A percentile compares a stretch with the other conserved stretches of the same genome.
Evolutionary conservation across 352 stramenopile species (phyloP).

Genomic region (Globisporangium carolinianum): DNA sequence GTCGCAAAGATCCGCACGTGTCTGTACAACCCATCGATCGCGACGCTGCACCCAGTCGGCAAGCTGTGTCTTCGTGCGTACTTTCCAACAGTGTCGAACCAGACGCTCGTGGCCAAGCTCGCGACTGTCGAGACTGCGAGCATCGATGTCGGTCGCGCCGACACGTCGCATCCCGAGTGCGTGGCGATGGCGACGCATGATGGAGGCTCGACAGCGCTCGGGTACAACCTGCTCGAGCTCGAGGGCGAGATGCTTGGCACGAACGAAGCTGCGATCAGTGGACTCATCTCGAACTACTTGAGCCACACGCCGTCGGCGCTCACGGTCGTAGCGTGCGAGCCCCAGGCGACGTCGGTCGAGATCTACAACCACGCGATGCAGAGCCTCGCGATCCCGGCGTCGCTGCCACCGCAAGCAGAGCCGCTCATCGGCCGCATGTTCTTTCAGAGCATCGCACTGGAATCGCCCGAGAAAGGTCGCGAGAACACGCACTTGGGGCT

Average conservation of each 20-base stretch:
- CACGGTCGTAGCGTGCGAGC: constrained; percentile 52
- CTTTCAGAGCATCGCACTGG: constrained; percentile 48
- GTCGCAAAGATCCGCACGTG: constrained; percentile 73
- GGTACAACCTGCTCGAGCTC: constrained; percentile 71
- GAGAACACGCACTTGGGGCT: constrained; percentile 43
- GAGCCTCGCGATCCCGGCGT: constrained; percentile 55
- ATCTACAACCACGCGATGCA: constrained; percentile 73
- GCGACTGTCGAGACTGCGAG: constrained; percentile 25
- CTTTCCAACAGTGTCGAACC: constrained; percentile 27
- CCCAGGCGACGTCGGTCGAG: constrained; percentile 51
- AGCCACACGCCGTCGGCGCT: constrained; percentile 47
- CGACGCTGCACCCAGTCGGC: constrained; percentile 58
- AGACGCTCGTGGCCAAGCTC: constrained; percentile 52
- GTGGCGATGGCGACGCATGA: constrained; percentile 13
- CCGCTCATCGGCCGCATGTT: constrained; percentile 58
- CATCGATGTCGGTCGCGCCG: constrained; percentile 33
- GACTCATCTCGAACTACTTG: constrained; percentile 72
- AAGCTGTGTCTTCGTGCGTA: constrained; percentile 56
- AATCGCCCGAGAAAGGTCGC: constrained; percentile 28
- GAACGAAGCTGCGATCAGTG: constrained; percentile 59
- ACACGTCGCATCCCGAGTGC: constrained; percentile 57
- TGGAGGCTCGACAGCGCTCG: constrained; percentile 23
- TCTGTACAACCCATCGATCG: constrained; percentile 73
- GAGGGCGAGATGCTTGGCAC: constrained; percentile 55
- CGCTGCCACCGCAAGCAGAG: constrained; percentile 51